Evolutionary conservation across 2,329 filamentous ascomycete species (phyloP).

Genomic region (Pseudopyrenochaeta lycopersici): DNA sequence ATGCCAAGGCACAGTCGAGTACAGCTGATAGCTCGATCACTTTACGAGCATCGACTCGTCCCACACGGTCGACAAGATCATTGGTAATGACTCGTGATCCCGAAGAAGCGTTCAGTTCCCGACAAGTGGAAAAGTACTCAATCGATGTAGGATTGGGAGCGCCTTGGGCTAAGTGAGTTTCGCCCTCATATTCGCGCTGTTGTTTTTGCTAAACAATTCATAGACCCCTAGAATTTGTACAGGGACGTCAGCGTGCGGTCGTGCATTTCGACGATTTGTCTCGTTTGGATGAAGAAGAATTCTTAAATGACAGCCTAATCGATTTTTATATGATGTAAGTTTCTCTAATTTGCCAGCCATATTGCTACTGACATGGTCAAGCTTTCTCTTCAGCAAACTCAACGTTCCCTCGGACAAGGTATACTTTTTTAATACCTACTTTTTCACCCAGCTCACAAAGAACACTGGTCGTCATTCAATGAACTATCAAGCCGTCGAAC

Average conservation of each 20-base stretch:
- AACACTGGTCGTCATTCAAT: slow-evolving; percentile 67
- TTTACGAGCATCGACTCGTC: slow-evolving; percentile 4
- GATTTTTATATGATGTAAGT: slow-evolving; percentile 77
- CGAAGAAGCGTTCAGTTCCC: neutral
- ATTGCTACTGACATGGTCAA: slow-evolving; percentile 8
- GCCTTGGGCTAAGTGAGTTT: slow-evolving; percentile 38
- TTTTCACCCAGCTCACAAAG: slow-evolving; percentile 76
- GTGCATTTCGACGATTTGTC: slow-evolving; percentile 77
- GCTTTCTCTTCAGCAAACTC: slow-evolving; percentile 48
- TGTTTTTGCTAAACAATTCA: slow-evolving; percentile 6
- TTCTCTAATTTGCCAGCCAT: neutral
- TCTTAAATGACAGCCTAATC: slow-evolving; percentile 91
- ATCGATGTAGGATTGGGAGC: slow-evolving; percentile 33
- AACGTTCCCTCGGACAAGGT: slow-evolving; percentile 66
- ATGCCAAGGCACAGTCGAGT: neutral
- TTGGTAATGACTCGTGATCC: slow-evolving; percentile 7
- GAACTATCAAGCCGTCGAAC: slow-evolving; percentile 84
- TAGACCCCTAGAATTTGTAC: slow-evolving; percentile 69
- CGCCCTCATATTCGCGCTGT: neutral
- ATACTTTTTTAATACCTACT: slow-evolving; percentile 93
- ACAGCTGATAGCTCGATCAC: neutral
- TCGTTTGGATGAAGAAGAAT: slow-evolving; percentile 83
- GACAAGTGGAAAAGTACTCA: slow-evolving; percentile 27
- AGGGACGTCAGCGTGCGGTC: slow-evolving; percentile 68
- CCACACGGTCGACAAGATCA: slow-evolving; percentile 18